Evolutionary conservation across 805 yeast genomes (phyloP).

Genomic region (Priceomyces fermenticarens): DNA sequence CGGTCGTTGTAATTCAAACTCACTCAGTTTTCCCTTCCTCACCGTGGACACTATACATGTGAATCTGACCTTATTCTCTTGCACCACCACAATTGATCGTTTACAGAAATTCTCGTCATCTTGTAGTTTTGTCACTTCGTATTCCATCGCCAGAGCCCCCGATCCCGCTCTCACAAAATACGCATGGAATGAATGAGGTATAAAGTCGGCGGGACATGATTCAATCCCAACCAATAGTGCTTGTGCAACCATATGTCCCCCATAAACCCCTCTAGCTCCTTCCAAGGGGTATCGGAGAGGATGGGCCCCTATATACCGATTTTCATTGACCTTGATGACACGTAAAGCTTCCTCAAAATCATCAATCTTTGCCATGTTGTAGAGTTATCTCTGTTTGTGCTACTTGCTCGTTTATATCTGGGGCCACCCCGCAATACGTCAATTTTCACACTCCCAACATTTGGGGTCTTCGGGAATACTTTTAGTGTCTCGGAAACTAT

Average conservation of each 20-base stretch:
- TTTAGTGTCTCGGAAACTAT: too few species aligned
- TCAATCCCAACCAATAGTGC: constrained; percentile 58
- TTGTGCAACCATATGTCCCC: constrained; percentile 69
- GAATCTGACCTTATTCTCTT: constrained; percentile 49
- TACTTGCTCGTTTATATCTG: too few species aligned
- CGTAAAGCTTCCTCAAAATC: constrained; percentile 34
- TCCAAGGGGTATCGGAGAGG: constrained; percentile 33
- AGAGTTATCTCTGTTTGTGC: neutral
- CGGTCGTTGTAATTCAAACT: constrained; percentile 11
- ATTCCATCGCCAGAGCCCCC: constrained; percentile 43
- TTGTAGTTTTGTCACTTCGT: constrained; percentile 50
- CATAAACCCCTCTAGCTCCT: constrained; percentile 66
- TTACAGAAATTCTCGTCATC: constrained; percentile 53
- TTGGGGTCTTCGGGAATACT: too few species aligned
- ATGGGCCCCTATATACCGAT: constrained; percentile 28
- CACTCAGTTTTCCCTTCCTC: constrained; percentile 13
- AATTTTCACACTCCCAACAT: too few species aligned
- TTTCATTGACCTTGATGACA: constrained; percentile 21
- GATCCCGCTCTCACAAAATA: constrained; percentile 59
- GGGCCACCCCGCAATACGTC: too few species aligned
- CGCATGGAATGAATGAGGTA: constrained; percentile 63
- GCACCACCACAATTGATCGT: constrained; percentile 54
- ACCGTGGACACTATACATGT: constrained; percentile 49
- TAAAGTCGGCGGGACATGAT: constrained; percentile 31
- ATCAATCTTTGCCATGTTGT: constrained; percentile 1